phyloP scores from a whole-genome alignment of 805 yeast species.

The Torulaspora maleeae region DNA sequence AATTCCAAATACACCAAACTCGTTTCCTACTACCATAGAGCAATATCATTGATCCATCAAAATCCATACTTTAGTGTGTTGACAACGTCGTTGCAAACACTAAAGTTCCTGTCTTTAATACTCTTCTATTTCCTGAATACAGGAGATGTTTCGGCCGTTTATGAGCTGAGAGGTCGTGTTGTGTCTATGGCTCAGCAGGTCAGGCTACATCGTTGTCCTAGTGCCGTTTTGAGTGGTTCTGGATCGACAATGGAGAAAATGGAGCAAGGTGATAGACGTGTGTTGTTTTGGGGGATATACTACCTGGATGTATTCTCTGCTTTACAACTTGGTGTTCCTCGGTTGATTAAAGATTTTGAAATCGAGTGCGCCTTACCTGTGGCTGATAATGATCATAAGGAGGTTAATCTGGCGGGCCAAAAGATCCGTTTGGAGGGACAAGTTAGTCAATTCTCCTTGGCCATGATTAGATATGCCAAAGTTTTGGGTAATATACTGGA shows the following conservation, averaged over 20 bases:
- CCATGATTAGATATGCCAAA: slow-evolving; percentile 63
- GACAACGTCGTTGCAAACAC: slow-evolving; percentile 58
- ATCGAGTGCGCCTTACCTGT: slow-evolving; percentile 84
- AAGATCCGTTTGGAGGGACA: slow-evolving; percentile 62
- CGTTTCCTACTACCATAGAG: slow-evolving; percentile 49
- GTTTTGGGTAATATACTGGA: slow-evolving; percentile 71
- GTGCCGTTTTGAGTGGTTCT: slow-evolving; percentile 64
- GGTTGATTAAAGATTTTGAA: slow-evolving; percentile 72
- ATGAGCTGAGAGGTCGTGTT: slow-evolving; percentile 69
- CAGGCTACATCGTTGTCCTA: slow-evolving; percentile 80
- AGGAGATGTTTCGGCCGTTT: slow-evolving; percentile 70
- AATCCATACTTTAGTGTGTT: slow-evolving; percentile 54
- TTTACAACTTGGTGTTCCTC: slow-evolving; percentile 75
- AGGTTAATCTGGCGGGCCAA: slow-evolving; percentile 42
- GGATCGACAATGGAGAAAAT: slow-evolving; percentile 61
- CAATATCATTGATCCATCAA: slow-evolving; percentile 55
- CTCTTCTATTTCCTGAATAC: slow-evolving; percentile 64
- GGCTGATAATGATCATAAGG: slow-evolving; percentile 50
- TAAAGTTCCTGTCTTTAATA: slow-evolving; percentile 66
- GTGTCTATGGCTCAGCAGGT: slow-evolving; percentile 82
- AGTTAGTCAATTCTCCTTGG: slow-evolving; percentile 58
- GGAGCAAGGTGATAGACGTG: slow-evolving; percentile 79
- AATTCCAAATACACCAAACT: slow-evolving; percentile 12
- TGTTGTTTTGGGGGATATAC: slow-evolving; percentile 80
- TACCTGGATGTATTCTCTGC: slow-evolving; percentile 71